Conservation (phyloP, 768 basidiomycete species). For the Butyriboletus loyo region DNA sequence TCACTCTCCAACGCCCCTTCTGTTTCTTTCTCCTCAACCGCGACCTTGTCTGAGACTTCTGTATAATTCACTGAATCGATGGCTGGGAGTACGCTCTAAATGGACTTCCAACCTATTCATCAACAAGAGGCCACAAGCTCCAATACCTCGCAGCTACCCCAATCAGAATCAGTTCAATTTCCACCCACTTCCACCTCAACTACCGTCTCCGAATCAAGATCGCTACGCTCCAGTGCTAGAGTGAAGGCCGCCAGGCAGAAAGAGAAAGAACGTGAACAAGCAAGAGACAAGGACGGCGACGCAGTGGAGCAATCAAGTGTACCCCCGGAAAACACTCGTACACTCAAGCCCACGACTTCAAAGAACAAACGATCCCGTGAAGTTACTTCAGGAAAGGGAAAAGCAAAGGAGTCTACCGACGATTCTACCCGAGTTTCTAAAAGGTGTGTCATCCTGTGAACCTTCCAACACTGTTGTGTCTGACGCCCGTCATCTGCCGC, state of each 20-base stretch:
- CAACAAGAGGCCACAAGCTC: conserved; percentile 69
- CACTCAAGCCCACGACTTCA: conserved; percentile 35
- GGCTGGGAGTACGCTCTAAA: conserved; percentile 87
- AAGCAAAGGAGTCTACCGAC: conserved; percentile 57
- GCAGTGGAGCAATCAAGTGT: conserved; percentile 39
- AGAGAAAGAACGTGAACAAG: conserved; percentile 52
- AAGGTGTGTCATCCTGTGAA: conserved; percentile 51
- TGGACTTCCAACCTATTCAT: conserved; percentile 81
- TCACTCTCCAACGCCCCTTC: conserved; percentile 11
- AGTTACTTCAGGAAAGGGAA: conserved; percentile 51
- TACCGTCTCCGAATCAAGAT: conserved; percentile 49
- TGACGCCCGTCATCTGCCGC: conserved; percentile 31
- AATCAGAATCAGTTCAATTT: conserved; percentile 34
- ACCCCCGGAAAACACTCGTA: conserved; percentile 43
- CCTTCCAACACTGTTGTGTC: conserved; percentile 20
- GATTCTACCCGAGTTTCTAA: conserved; percentile 52
- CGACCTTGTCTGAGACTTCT: conserved; percentile 24
- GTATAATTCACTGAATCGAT: conserved; percentile 51
- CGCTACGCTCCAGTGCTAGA: conserved; percentile 71
- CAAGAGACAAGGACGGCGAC: conserved; percentile 54
- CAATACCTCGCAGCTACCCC: conserved; percentile 45
- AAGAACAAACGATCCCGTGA: conserved; percentile 55
- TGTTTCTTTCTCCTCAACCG: conserved; percentile 26
- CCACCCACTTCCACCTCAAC: conserved; percentile 35
- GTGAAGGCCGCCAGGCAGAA: conserved; percentile 74